Base-by-base conservation (phyloP, 768 basidiomycete species). In the Boletus reticulatus region DNA sequence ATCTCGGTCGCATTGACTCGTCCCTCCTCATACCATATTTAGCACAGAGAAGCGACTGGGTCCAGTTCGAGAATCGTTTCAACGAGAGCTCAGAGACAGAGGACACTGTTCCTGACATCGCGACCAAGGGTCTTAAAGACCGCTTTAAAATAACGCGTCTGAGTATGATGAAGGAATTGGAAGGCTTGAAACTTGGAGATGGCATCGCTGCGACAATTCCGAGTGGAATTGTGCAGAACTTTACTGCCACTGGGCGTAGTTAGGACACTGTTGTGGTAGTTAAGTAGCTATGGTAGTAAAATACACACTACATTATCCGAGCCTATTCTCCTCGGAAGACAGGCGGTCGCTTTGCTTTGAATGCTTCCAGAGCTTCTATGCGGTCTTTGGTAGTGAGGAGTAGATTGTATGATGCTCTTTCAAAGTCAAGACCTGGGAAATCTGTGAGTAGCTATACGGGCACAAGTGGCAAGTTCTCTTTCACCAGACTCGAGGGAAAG, bases 1-100 rank as follows among this genome's bases (percentile, higher is more conserved):
- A 94, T 70, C 86, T 99, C 14, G 94, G 94, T 10, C 83, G 93
- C 17, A 94, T 99, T 62, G 96, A 98, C 61, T 74, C 90, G 4
- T 79, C 79, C 17, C 80, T 98, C 14, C 81, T 99, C 38, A 87
- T 88, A 57, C 97, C 96, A 1, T 99, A 97, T 67, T 81, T 99
- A 12, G 83, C 87, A 38, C 85, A 94, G 64, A 84, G 97, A 47
- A 89, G 87, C 60, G 97, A 99, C 69, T 99, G 93, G 84, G 84
- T 82, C 11, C 83, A 89, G 61, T 92, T 93, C 63, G 88, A 89
- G 64, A 91, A 85, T 67, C 82, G 84, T 19, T 92, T 92, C 74
- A 84, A 87, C 65, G 87, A 88, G 61, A 66, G 73, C 34, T 74
- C 78, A 32, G 79, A 78, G 14, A 62, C 69, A 36, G 72, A 73